Conservation (phyloP, 1,139 yeast species). For the Saccharomyces hybrid region DNA sequence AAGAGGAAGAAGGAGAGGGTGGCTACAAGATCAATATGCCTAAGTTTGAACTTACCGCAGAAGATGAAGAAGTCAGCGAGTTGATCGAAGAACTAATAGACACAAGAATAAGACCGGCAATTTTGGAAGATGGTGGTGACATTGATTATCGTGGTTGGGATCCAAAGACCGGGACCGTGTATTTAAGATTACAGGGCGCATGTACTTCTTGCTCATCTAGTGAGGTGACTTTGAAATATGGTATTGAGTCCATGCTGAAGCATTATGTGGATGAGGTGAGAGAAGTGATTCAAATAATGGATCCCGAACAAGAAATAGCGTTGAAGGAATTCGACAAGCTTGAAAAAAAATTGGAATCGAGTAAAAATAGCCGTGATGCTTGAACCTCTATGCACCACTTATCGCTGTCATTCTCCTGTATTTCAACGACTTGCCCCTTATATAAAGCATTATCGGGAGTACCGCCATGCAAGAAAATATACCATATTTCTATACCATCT, state of each 20-base stretch:
- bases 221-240: slow-evolving; percentile 66
- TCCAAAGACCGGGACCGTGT: slow-evolving; percentile 57
- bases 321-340: slow-evolving; percentile 30
- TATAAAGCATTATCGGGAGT: neutral
- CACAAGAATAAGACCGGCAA: slow-evolving; percentile 92
- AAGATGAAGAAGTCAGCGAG: slow-evolving; percentile 55
- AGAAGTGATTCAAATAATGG: slow-evolving; percentile 52
- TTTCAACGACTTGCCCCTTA: neutral
- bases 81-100: slow-evolving; percentile 91
- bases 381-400: neutral
- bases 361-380: slow-evolving; percentile 3
- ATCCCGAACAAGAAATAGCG: slow-evolving; percentile 36
- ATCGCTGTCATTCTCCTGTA: too few species aligned
- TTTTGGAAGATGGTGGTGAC: slow-evolving; percentile 81
- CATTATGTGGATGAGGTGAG: slow-evolving; percentile 74
- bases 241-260: slow-evolving; percentile 74
- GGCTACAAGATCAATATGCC: slow-evolving; percentile 27
- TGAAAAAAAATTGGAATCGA: slow-evolving; percentile 24
- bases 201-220: slow-evolving; percentile 75
- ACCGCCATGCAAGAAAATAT: slow-evolving; percentile 31
- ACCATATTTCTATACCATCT: too few species aligned
- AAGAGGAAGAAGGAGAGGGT: slow-evolving; percentile 29
- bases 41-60: slow-evolving; percentile 32
- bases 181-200: slow-evolving; percentile 63
- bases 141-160: slow-evolving; percentile 63